Base-by-base conservation (phyloP, 345 rosid species). In the Sapria himalayana region DNA sequence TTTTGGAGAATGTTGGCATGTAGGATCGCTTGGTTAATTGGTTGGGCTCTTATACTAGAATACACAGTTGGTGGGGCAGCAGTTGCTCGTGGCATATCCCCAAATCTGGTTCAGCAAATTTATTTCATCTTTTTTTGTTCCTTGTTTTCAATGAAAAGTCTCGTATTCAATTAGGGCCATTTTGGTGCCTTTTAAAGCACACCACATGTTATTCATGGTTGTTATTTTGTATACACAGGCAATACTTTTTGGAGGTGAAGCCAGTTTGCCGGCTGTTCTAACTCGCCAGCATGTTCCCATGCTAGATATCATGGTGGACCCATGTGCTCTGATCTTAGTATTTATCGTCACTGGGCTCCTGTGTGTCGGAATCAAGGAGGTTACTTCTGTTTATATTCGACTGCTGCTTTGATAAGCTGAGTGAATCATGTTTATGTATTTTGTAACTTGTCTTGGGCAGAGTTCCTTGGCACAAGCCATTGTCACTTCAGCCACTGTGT, bases 301-400 rank as follows among this genome's bases (percentile, higher is more conserved):
- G 35, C 69, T 89, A 37, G 91, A 72, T 45, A 37, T 89, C 48
- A 71, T 72, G 52, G 85, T 89, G 23, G 98, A 89, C 44, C 98
- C 98, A 8, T 79, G 91, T 67, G 93, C 98, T 48, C 74, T 84
- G 42, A 9, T 74, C 54, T 60, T 89, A 25, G 94, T 89, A 15
- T 50, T 79, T 42, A 13, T 76, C 29, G 94, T 79, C 24, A 76
- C 93, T 25, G 98, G 91, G 58, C 79, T 89, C 33, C 54, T 89
- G 72, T 89, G 98, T 19, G 59, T 72, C 31, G 98, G 98, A 61
- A 82, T 89, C 51, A 89, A 89, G 70, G 98, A 89, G 94, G 98
- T 82, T 62, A 20, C 19, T 29, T 41, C 15, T 32, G 18, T 51
- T 33, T 14, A 20, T 39, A 15, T 24, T 13, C 33, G 40, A 51